Evolutionary conservation across 306 rosid genomes (phyloP), one percentile per base, ranked within the genome.

Genomic region (Biancaea sappan): DNA sequence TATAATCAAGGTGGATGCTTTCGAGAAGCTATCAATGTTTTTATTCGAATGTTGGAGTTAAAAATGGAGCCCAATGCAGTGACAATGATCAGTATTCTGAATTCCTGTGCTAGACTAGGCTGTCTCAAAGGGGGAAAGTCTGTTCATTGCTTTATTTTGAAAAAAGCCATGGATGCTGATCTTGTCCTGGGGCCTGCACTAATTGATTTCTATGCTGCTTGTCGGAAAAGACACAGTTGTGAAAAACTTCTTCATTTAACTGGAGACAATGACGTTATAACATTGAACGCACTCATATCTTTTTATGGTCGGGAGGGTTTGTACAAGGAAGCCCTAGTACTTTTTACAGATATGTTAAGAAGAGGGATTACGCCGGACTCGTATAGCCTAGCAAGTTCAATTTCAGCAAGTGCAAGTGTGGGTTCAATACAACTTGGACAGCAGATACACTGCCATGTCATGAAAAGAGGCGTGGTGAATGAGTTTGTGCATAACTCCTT

Each of bases 401-500:
- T 91, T 71, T 84, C 97, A 26, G 96, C 94, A 28, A 76, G 85
- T 80, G 97, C 96, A 65, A 84, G 81, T 79, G 61, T 83, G 40
- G 87, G 92, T 51, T 80, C 72, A 9, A 25, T 88, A 75, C 86
- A 74, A 41, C 77, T 91, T 58, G 97, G 98, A 64, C 82, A 68
- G 78, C 96, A 89, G 86, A 85, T 91, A 54, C 96, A 94, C 54
- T 25, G 92, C 43, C 92, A 91, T 76, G 84, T 80, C 63, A 81
- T 65, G 54, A 94, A 89, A 85, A 86, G 90, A 80, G 85, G 96
- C 8, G 85, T 84, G 58, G 32, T 72, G 52, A 84, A 84, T 28
- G 94, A 89, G 80, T 91, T 84, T 80, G 98, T 94, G 78, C 82
- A 69, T 76, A 91, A 88, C 78, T 88, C 98, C 14, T 83, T 94